Conservation (phyloP, 371 early-diverging fungal genomes). For the Phascolomyces articulosus region DNA sequence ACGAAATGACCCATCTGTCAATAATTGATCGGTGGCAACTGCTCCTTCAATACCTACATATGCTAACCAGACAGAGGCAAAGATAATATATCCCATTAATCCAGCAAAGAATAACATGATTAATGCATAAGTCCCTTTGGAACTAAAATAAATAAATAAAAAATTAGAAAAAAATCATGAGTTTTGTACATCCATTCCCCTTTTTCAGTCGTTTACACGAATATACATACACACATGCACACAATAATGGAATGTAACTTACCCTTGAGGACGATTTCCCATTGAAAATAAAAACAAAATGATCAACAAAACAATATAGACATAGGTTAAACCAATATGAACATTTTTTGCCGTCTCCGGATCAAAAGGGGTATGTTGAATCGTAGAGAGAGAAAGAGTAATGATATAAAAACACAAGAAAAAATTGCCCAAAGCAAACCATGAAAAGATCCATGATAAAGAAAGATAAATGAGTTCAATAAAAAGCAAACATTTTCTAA, state of each 20-base stretch:
- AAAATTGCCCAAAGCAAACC: slow-evolving; percentile 77
- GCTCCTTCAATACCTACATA: slow-evolving; percentile 27
- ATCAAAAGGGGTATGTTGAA: slow-evolving; percentile 36
- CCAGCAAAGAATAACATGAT: slow-evolving; percentile 58
- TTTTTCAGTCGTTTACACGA: not conserved
- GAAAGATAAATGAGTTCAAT: slow-evolving; percentile 69
- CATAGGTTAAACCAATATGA: slow-evolving; percentile 48
- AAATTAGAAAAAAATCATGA: not conserved
- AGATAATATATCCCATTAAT: slow-evolving; percentile 61
- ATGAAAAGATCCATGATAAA: slow-evolving; percentile 68
- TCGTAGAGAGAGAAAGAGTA: slow-evolving; percentile 33
- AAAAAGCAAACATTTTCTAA: slow-evolving; percentile 67
- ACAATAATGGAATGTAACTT: not conserved
- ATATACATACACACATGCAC: too few relatives aligned
- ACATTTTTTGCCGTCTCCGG: slow-evolving; percentile 25
- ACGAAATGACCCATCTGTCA: slow-evolving; percentile 65
- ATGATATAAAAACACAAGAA: slow-evolving; percentile 86
- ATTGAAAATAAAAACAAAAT: slow-evolving; percentile 70
- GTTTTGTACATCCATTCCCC: not conserved
- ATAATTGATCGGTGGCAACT: slow-evolving; percentile 17
- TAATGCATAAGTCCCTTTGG: slow-evolving; percentile 42
- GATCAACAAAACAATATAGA: slow-evolving; percentile 57
- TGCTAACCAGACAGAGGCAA: slow-evolving; percentile 51
- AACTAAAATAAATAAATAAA: slow-evolving; percentile 9
- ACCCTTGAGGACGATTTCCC: slow-evolving; percentile 86